phyloP scores from a whole-genome alignment of 148 eudicot species.

The Rhododendron ovatum region DNA sequence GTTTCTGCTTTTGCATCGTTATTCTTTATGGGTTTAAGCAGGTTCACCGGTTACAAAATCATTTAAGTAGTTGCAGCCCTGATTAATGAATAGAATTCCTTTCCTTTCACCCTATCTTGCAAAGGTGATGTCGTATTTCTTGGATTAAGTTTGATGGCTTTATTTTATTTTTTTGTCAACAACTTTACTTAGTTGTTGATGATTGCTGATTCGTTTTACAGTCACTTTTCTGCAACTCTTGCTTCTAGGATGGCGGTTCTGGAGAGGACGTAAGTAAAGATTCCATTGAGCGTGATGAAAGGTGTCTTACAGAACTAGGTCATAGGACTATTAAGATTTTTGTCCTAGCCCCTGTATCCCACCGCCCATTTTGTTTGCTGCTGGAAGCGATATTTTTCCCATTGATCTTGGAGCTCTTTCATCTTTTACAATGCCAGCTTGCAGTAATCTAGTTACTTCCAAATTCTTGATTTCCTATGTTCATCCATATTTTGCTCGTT shows the following conservation, averaged over 20 bases:
- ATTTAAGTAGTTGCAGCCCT: background rate
- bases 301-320: conserved; percentile 86
- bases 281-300: conserved; percentile 82
- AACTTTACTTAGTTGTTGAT: background rate
- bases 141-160: background rate
- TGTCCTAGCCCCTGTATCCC: conserved; percentile 66
- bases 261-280: conserved; percentile 83
- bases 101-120: background rate
- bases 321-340: conserved; percentile 88
- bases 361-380: background rate
- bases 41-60: background rate
- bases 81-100: background rate
- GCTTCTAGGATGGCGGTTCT: conserved; percentile 62
- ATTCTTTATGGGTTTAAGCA: background rate
- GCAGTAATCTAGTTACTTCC: background rate
- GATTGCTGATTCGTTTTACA: background rate
- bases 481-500: background rate
- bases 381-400: background rate
- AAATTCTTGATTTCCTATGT: background rate
- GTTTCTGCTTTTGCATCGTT: background rate
- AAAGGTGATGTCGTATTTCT: background rate
- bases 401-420: background rate
- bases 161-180: background rate
- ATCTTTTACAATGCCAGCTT: background rate
- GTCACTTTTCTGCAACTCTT: conserved; percentile 10